A percentile compares a stretch with the other conserved stretches of the same genome.
Conservation (phyloP, 2,329 filamentous ascomycete species). For the Pyrenochaeta sp. region DNA sequence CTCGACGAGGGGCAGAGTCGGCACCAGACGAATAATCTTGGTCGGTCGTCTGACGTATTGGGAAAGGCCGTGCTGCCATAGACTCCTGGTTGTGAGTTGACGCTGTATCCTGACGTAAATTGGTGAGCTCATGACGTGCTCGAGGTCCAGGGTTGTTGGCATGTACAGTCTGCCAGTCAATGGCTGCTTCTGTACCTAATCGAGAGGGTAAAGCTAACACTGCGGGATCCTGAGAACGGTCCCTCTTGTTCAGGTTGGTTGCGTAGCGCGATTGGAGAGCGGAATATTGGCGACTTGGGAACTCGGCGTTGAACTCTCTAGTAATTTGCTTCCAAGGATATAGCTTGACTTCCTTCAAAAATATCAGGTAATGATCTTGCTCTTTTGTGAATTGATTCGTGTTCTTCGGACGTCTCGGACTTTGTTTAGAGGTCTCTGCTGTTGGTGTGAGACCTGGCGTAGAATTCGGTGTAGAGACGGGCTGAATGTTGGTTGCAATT, state of each 20-base stretch:
- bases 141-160: constrained; percentile 10
- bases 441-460: neutral
- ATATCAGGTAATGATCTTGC: constrained; percentile 48
- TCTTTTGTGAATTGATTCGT: constrained; percentile 21
- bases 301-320: constrained; percentile 32
- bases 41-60: constrained; percentile 10
- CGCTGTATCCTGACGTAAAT: neutral
- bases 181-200: constrained; percentile 34
- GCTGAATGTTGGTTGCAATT: neutral
- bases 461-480: neutral
- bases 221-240: constrained; percentile 33
- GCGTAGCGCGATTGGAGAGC: constrained; percentile 42
- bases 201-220: constrained; percentile 31
- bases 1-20: constrained; percentile 22
- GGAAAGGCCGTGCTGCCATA: neutral
- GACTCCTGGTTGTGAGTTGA: neutral
- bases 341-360: constrained; percentile 52
- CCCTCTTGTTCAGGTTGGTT: constrained; percentile 33
- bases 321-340: constrained; percentile 49
- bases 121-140: neutral
- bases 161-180: constrained; percentile 34
- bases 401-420: neutral
- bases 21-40: constrained; percentile 29
- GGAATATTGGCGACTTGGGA: constrained; percentile 39
- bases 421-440: neutral